phyloP scores from a whole-genome alignment of 108 stramenopile genomes.

The Thalassiosira profunda region DNA sequence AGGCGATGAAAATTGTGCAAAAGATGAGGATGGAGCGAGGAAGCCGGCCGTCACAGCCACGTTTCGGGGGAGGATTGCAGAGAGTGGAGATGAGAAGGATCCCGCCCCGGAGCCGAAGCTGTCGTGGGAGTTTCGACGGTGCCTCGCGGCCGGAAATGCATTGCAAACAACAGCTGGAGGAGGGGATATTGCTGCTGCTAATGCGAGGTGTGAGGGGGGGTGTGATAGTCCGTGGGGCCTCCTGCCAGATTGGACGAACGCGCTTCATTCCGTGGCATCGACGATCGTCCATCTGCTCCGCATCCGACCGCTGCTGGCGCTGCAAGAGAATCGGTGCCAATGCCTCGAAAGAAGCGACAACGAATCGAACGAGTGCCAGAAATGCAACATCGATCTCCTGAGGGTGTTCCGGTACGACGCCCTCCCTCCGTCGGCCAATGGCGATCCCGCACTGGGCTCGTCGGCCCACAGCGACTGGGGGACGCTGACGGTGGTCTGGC shows the following conservation, averaged over 20 bases:
- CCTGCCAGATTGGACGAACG: slow-evolving; percentile 35
- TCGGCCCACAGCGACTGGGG: slow-evolving; percentile 89
- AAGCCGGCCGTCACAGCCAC: too few species aligned
- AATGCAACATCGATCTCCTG: slow-evolving; percentile 49
- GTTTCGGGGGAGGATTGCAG: slow-evolving; percentile 54
- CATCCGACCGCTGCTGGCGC: slow-evolving; percentile 42
- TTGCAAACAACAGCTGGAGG: too few species aligned
- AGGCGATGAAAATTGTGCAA: neutral
- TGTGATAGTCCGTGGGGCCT: neutral
- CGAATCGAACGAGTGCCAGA: neutral
- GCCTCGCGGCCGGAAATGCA: slow-evolving; percentile 5
- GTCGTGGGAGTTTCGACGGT: slow-evolving; percentile 53
- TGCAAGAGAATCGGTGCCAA: slow-evolving; percentile 23
- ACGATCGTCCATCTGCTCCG: slow-evolving; percentile 35
- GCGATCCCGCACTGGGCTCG: slow-evolving; percentile 47
- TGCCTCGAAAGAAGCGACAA: slow-evolving; percentile 13
- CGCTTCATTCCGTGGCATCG: slow-evolving; percentile 41
- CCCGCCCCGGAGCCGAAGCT: slow-evolving; percentile 51
- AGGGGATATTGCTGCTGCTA: too few species aligned
- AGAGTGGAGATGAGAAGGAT: slow-evolving; percentile 41
- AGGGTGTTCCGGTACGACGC: slow-evolving; percentile 60
- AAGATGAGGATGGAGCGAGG: too few species aligned
- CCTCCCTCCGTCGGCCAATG: neutral
- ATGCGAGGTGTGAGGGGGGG: too few species aligned
- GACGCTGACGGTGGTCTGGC: slow-evolving; percentile 83